phyloP scores from a whole-genome alignment of 2,329 filamentous ascomycete genomes.

The Colletotrichum brevisporum region DNA sequence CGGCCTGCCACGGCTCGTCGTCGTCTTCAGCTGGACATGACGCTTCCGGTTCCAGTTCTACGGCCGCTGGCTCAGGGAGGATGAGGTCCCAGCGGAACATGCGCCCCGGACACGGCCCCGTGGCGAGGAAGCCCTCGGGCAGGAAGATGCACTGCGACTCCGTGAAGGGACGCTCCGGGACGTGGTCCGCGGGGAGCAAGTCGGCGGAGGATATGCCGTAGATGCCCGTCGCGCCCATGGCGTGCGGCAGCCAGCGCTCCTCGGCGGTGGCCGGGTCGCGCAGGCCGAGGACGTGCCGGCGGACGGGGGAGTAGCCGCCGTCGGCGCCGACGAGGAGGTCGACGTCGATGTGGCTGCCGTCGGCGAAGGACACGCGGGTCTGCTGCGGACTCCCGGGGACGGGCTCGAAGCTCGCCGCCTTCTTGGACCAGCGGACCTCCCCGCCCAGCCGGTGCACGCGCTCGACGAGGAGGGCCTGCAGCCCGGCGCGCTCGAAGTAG shows the following conservation, averaged over 20 bases:
- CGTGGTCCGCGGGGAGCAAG: not conserved
- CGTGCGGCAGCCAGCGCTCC: conserved; percentile 43
- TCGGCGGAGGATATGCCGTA: conserved; percentile 43
- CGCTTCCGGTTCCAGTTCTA: not conserved
- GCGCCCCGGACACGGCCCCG: conserved; percentile 40
- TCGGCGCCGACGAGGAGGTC: conserved; percentile 45
- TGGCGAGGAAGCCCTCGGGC: conserved; percentile 41
- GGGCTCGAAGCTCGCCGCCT: conserved; percentile 23
- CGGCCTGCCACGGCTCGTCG: conserved; percentile 12
- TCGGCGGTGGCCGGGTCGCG: conserved; percentile 36
- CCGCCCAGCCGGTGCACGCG: conserved; percentile 41
- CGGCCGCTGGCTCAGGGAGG: conserved; percentile 41
- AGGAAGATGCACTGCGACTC: conserved; percentile 42
- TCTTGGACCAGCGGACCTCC: conserved; percentile 42
- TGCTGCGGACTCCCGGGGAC: fast-evolving
- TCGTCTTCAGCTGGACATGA: not conserved
- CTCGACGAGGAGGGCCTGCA: conserved; percentile 42
- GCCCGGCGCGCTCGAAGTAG: conserved; percentile 43
- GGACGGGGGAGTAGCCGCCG: conserved; percentile 43
- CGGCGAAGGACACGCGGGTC: conserved; percentile 11
- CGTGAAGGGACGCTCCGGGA: conserved; percentile 27
- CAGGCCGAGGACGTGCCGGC: conserved; percentile 41
- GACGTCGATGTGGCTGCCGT: conserved; percentile 31
- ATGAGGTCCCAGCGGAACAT: conserved; percentile 47
- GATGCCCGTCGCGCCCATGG: conserved; percentile 44